Evolutionary conservation across 495 filamentous ascomycete species (phyloP), one percentile per base, ranked within the genome.

Genomic region (Pseudoneurospora amorphoporcata): DNA sequence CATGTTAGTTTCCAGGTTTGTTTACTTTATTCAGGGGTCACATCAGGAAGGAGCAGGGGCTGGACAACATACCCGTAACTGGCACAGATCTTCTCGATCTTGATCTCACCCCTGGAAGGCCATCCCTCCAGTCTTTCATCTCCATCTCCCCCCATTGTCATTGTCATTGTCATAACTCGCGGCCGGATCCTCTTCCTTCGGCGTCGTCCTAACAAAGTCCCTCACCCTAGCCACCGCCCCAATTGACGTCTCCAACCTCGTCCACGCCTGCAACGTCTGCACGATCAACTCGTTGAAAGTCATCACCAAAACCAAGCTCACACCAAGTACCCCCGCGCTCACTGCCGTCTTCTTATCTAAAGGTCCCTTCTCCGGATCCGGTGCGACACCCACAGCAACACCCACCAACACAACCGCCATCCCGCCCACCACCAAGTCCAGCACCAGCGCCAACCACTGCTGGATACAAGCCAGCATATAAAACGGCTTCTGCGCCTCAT

Each of bases 381-480:
- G 53, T 10, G 53, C 53, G 4, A 61, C 53, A 6, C 53, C 53
- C 32, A 82, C 81, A 17, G 79, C 82, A 61, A 82, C 77, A 58
- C 70, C 82, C 39, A 86, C 81, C n/a, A 86, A 77, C 0, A 76
- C 68, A 0, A 84, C 71, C 1, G 85, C 84, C 4, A 88, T 70
- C 3, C 71, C 75, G 0, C 83, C 83, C 1, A 83, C 82, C 4
- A 89, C 72, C 1, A 87, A 70, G 58, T 86, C 83, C 1, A 89
- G 77, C 0, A 82, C 77, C 17, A 89, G 76, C 0, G 73, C 83
- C 0, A 89, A 80, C 87, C 87, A 89, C 9, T 82, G 78, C 72
- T 89, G 86, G 16, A 88, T 81, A 72, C 84, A 85, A n/a, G 83
- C 74, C 2, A 88, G 81, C n/a, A 88, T 78, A 69, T 86, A 89